These are phyloP conservation scores for Neurospora intermedia DNA, from an alignment of 495 filamentous ascomycete genomes.

Conservation along the genomic window DNA sequence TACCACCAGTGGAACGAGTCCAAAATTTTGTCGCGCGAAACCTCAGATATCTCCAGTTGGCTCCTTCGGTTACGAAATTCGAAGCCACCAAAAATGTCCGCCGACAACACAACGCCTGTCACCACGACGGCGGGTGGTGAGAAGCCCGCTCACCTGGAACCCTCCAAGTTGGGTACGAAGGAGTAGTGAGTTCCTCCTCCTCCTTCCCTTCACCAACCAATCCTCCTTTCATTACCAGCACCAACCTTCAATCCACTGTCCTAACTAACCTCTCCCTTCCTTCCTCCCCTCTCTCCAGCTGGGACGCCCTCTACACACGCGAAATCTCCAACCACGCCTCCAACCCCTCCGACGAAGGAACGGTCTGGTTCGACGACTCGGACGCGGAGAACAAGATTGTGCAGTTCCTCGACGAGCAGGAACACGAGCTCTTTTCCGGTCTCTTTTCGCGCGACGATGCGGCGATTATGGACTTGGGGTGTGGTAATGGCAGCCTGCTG, in stretches of 20 bases:
- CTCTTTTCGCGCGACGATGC: conserved; percentile 8
- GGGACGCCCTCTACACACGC: conserved; percentile 53
- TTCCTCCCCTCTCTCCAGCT: conserved; percentile 39
- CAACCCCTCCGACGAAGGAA: conserved; percentile 54
- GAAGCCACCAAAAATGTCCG: neutral
- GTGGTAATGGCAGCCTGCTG: conserved; percentile 83
- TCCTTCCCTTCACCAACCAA: neutral
- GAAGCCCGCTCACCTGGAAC: conserved; percentile 43
- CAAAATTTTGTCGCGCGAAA: neutral
- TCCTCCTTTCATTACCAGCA: neutral
- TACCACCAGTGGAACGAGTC: neutral
- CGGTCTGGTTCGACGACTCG: conserved; percentile 69
- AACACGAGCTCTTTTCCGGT: conserved; percentile 8
- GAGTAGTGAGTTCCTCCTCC: conserved; percentile 48
- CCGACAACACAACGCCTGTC: neutral
- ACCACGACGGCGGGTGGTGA: neutral
- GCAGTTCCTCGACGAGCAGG: conserved; percentile 38
- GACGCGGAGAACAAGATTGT: conserved; percentile 53
- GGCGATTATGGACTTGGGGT: conserved; percentile 65
- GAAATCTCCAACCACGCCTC: conserved; percentile 52
- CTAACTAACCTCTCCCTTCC: conserved; percentile 2
- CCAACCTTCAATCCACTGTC: neutral
- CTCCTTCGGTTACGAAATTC: neutral
- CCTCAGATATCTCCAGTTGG: neutral
- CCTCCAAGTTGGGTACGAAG: conserved; percentile 57